Conservation (phyloP, 768 basidiomycete genomes). For the Psilocybe azurescens region DNA sequence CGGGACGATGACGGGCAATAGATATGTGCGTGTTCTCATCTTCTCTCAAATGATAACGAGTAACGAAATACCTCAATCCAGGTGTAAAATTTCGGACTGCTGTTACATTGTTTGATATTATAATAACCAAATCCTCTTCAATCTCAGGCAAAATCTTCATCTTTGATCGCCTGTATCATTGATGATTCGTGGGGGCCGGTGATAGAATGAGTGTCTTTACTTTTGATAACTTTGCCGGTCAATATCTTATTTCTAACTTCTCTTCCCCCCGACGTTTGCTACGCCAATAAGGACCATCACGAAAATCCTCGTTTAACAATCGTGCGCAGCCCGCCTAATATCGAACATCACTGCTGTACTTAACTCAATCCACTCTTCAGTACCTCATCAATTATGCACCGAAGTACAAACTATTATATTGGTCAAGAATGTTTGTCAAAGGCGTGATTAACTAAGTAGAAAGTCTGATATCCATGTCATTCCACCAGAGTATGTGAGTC, state of each 20-base stretch:
- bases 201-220: constrained; percentile 27
- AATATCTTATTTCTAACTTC: constrained; percentile 22
- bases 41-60: neutral
- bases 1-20: constrained; percentile 50
- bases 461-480: too few relatives aligned
- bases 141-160: constrained; percentile 20
- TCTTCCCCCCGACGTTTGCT: constrained; percentile 16
- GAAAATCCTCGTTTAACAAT: neutral
- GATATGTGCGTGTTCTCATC: constrained; percentile 20
- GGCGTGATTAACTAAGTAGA: too few relatives aligned
- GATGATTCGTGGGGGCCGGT: constrained; percentile 6
- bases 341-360: neutral
- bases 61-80: neutral
- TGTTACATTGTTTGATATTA: constrained; percentile 22
- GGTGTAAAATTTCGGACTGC: constrained; percentile 26
- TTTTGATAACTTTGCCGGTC: constrained; percentile 15
- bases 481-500: too few relatives aligned
- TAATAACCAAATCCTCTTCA: constrained; percentile 22
- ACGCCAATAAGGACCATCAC: constrained; percentile 6
- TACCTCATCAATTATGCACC: too few relatives aligned
- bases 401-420: too few relatives aligned
- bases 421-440: too few relatives aligned
- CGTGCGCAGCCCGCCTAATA: neutral
- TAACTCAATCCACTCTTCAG: neutral
- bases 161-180: constrained; percentile 8